Conservation (phyloP, 192 early-diverging fungal genomes). For the Oehlia diaphana region DNA sequence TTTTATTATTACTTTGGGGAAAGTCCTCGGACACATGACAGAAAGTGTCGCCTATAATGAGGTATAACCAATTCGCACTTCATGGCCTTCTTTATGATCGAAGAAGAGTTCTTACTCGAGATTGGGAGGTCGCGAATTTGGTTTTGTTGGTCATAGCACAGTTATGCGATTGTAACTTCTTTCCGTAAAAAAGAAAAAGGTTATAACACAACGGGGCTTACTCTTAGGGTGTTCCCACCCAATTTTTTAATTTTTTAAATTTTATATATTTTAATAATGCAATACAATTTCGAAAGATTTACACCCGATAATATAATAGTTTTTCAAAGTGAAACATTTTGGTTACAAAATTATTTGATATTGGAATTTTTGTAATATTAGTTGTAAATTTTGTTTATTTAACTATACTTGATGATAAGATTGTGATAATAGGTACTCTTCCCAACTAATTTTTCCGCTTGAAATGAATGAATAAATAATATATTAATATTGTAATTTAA, state of each 20-base stretch:
- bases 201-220: constrained; percentile 36
- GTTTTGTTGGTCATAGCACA: constrained; percentile 35
- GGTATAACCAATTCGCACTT: constrained; percentile 11
- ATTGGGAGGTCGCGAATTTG: background rate
- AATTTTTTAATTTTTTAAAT: background rate
- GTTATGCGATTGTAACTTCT: constrained; percentile 34
- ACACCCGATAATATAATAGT: no score
- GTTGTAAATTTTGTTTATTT: background rate
- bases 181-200: background rate
- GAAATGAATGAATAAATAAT: background rate
- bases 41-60: constrained; percentile 34
- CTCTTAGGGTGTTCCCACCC: constrained; percentile 31
- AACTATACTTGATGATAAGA: constrained; percentile 9
- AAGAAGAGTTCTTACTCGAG: background rate
- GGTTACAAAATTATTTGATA: no score
- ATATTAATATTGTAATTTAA: background rate
- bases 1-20: constrained; percentile 31
- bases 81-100: background rate
- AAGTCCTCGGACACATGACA: constrained; percentile 39
- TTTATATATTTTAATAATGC: no score
- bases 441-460: constrained; percentile 9
- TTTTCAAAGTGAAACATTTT: no score
- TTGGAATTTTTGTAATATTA: no score
- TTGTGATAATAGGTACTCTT: constrained; percentile 11
- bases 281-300: no score